These are phyloP conservation scores for Backusella tarrabulga DNA, from an alignment of 192 early-diverging fungal species.

Conservation along the genomic window DNA sequence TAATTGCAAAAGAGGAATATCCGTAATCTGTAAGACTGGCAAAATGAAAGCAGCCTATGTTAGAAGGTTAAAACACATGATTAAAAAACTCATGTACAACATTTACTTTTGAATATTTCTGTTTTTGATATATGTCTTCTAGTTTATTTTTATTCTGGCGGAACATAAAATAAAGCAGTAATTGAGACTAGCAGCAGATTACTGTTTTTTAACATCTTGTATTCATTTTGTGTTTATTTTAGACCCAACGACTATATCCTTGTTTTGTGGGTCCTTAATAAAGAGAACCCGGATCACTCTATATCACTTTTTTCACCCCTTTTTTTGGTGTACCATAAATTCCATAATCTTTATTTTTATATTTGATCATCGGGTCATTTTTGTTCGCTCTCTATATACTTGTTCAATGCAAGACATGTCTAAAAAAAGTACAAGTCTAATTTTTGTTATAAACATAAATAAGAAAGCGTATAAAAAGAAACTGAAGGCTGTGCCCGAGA, in stretches of 20 bases:
- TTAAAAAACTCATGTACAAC: neutral
- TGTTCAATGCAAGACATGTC: neutral
- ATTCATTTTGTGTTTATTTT: neutral
- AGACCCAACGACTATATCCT: neutral
- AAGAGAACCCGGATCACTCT: neutral
- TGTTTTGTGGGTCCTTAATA: neutral
- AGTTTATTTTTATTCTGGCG: neutral
- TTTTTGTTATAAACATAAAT: neutral
- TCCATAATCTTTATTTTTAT: neutral
- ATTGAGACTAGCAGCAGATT: neutral
- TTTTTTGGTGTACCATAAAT: neutral
- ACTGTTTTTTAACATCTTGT: neutral
- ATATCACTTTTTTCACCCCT: neutral
- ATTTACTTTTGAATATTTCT: no score
- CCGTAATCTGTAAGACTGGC: neutral
- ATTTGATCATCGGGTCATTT: neutral
- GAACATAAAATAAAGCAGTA: neutral
- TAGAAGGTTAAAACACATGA: neutral
- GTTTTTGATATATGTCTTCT: neutral
- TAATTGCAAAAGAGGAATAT: neutral
- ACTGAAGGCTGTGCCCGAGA: neutral
- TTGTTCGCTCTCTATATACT: neutral
- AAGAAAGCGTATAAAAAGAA: neutral
- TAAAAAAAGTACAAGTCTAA: neutral
- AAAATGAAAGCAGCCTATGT: neutral